Percentiles rank a stretch among this genome's conserved stretches.
Conservation (phyloP, 1,284 basidiomycete genomes). For the Cryptococcus deneoformans region DNA sequence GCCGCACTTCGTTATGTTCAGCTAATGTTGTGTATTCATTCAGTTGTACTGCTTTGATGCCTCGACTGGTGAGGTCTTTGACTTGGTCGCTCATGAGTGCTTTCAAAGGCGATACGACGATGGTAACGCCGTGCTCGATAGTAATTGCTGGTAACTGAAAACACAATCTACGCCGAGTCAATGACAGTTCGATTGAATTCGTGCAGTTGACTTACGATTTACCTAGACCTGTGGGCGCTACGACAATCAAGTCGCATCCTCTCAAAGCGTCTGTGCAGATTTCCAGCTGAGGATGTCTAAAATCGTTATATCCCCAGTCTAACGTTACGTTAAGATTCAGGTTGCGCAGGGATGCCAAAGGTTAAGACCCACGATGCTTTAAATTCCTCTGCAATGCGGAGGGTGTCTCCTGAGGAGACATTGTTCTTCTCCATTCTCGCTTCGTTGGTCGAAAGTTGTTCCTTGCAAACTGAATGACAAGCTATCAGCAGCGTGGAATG, state of each 20-base stretch:
- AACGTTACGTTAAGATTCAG: not conserved
- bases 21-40: conserved; percentile 61
- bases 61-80: conserved; percentile 57
- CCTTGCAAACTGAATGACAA: conserved; percentile 20
- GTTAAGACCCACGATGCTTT: conserved; percentile 30
- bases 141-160: conserved; percentile 82
- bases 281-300: conserved; percentile 71
- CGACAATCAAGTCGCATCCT: conserved; percentile 72
- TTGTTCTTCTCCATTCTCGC: conserved; percentile 29
- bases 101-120: conserved; percentile 78
- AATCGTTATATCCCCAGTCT: conserved; percentile 68
- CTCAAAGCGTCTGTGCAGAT: conserved; percentile 66
- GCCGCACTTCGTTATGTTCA: conserved; percentile 60
- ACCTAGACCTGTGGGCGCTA: conserved; percentile 85
- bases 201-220: conserved; percentile 57
- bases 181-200: not conserved
- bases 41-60: conserved; percentile 61
- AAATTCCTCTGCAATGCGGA: conserved; percentile 28
- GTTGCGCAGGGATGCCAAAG: not conserved
- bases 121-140: conserved; percentile 65
- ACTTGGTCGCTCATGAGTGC: conserved; percentile 85
- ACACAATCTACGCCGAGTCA: conserved; percentile 57
- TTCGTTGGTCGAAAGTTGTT: conserved; percentile 34
- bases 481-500: not conserved
- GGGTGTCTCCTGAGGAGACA: conserved; percentile 43